Evolutionary conservation across 2,329 filamentous ascomycete genomes (phyloP).

Genomic region (Epichloe typhina): DNA sequence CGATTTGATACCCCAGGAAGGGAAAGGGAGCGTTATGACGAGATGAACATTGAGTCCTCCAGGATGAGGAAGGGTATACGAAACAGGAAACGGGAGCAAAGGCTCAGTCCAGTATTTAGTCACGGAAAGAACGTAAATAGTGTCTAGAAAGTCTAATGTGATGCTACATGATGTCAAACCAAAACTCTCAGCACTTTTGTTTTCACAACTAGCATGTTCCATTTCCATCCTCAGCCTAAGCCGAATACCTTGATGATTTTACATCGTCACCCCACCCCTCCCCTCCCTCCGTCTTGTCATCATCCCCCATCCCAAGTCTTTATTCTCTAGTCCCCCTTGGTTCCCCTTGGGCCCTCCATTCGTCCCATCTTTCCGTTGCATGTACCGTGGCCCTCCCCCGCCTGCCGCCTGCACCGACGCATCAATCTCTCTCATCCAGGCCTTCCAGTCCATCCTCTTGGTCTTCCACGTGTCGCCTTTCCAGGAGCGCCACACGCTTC

Average conservation of each 20-base stretch:
- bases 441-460: constrained; percentile 39
- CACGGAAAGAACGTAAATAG: background rate
- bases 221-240: too few relatives aligned
- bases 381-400: too few relatives aligned
- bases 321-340: too few relatives aligned
- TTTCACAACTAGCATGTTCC: too few relatives aligned
- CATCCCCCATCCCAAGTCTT: background rate
- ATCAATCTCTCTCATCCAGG: constrained; percentile 39
- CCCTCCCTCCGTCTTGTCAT: background rate
- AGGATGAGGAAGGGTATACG: background rate
- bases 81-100: background rate
- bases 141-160: too few relatives aligned
- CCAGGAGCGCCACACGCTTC: constrained; percentile 45
- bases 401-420: background rate
- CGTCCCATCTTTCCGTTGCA: background rate
- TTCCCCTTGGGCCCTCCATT: too few relatives aligned
- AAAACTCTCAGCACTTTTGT: too few relatives aligned
- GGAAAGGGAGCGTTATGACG: background rate
- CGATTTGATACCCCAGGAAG: background rate
- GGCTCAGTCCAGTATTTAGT: background rate
- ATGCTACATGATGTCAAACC: too few relatives aligned
- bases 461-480: constrained; percentile 45
- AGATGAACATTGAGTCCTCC: background rate
- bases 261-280: too few relatives aligned
- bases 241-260: too few relatives aligned